These are phyloP conservation scores for Geranium rotundifolium DNA, from an alignment of 345 rosid genomes.

Conservation along the genomic window DNA sequence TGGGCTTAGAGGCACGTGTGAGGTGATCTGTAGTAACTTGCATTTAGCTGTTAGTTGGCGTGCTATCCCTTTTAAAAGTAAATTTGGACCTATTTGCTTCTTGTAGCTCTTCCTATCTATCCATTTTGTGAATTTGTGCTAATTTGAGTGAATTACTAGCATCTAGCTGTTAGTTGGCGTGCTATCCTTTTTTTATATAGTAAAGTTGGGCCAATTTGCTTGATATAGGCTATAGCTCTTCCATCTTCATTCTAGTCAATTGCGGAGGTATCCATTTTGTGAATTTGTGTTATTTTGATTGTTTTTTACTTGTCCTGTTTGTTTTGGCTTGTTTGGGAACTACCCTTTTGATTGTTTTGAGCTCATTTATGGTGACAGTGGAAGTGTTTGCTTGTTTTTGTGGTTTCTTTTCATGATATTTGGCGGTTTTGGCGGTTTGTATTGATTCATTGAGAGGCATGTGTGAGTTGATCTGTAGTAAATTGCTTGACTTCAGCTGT, in stretches of 20 bases:
- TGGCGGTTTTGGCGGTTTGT: background rate
- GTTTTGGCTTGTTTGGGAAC: background rate
- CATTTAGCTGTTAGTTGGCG: no score
- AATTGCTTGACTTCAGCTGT: background rate
- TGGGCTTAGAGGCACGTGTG: no score
- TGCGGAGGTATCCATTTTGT: conserved; percentile 62
- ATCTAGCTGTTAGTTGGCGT: background rate
- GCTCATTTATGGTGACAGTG: background rate
- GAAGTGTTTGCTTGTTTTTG: background rate
- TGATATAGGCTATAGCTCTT: conserved; percentile 18
- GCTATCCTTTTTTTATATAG: background rate
- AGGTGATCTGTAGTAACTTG: no score
- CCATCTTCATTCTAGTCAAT: conserved; percentile 68
- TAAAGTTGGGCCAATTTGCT: background rate
- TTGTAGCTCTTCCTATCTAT: conserved; percentile 39
- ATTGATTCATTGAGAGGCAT: background rate
- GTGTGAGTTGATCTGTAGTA: no score
- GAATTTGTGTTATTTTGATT: conserved; percentile 1
- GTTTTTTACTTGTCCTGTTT: background rate
- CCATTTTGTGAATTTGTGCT: background rate
- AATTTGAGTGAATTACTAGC: background rate
- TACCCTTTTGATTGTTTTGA: conserved; percentile 5
- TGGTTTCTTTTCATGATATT: background rate
- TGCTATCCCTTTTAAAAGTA: no score
- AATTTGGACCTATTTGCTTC: no score